phyloP scores from a whole-genome alignment of 805 yeast species.

The Lachancea mirantina region DNA sequence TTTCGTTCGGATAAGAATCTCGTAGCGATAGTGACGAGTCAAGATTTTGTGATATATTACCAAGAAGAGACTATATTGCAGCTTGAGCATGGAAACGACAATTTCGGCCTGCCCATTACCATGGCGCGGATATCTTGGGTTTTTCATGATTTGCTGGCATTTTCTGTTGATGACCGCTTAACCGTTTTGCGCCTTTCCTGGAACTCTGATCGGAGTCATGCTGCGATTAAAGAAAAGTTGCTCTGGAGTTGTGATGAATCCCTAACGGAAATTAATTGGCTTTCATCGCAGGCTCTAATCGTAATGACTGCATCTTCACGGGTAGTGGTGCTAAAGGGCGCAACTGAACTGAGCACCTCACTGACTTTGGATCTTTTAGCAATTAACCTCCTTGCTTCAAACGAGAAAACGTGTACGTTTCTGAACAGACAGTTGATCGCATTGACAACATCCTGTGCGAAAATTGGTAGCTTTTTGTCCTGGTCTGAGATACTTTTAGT shows the following conservation, averaged over 20 bases:
- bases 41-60: too few species aligned
- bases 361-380: slow-evolving; percentile 20
- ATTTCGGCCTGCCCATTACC: too few species aligned
- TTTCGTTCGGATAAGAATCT: too few species aligned
- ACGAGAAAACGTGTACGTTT: slow-evolving; percentile 18
- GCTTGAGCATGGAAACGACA: too few species aligned
- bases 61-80: too few species aligned
- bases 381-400: slow-evolving; percentile 24
- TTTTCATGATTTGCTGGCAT: too few species aligned
- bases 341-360: slow-evolving; percentile 9
- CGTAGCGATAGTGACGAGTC: too few species aligned
- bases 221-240: background rate
- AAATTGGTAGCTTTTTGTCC: slow-evolving; percentile 22
- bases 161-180: slow-evolving; percentile 13
- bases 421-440: slow-evolving; percentile 16
- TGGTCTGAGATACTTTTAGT: slow-evolving; percentile 29
- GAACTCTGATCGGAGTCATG: background rate
- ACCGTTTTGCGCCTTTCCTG: slow-evolving; percentile 6
- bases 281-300: slow-evolving; percentile 16
- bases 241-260: slow-evolving; percentile 4
- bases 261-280: slow-evolving; percentile 17
- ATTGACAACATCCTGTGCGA: slow-evolving; percentile 23
- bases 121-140: too few species aligned
- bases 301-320: slow-evolving; percentile 25
- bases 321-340: slow-evolving; percentile 16